These are phyloP conservation scores for Babesia ovis DNA, from an alignment of 169 alveolate genomes.

Conservation along the genomic window DNA sequence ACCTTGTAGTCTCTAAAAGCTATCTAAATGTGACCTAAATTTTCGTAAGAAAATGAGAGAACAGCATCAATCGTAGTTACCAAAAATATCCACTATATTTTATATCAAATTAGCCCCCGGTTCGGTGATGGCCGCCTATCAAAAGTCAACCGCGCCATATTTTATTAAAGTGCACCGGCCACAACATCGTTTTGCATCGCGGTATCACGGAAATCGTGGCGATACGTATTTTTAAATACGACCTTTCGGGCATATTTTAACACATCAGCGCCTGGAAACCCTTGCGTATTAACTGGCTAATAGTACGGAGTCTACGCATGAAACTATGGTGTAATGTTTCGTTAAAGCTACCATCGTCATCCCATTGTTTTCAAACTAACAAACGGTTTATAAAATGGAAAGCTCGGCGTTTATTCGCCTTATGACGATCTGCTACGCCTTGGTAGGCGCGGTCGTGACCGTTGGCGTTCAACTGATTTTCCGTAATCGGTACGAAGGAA, in stretches of 20 bases:
- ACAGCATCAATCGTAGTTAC: too few species aligned
- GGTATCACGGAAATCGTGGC: background rate
- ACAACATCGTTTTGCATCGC: background rate
- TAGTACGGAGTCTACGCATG: background rate
- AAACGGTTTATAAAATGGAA: slow-evolving; percentile 12
- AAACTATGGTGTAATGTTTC: background rate
- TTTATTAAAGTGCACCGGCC: background rate
- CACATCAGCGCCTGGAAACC: background rate
- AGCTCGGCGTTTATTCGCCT: slow-evolving; percentile 27
- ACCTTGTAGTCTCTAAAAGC: too few species aligned
- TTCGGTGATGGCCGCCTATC: background rate
- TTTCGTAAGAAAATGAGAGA: too few species aligned
- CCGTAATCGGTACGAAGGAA: slow-evolving; percentile 16
- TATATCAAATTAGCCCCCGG: background rate
- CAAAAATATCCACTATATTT: too few species aligned
- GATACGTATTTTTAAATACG: too few species aligned
- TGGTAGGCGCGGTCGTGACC: slow-evolving; percentile 9
- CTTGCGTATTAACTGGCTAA: background rate
- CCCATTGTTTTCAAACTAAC: background rate
- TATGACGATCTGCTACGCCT: slow-evolving; percentile 9
- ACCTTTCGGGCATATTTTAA: too few species aligned
- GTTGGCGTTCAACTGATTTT: background rate
- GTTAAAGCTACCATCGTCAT: background rate
- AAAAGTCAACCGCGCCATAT: background rate
- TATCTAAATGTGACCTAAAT: too few species aligned